Evolutionary conservation across 2,329 filamentous ascomycete species (phyloP).

Genomic region (Paecilomyces sp.): DNA sequence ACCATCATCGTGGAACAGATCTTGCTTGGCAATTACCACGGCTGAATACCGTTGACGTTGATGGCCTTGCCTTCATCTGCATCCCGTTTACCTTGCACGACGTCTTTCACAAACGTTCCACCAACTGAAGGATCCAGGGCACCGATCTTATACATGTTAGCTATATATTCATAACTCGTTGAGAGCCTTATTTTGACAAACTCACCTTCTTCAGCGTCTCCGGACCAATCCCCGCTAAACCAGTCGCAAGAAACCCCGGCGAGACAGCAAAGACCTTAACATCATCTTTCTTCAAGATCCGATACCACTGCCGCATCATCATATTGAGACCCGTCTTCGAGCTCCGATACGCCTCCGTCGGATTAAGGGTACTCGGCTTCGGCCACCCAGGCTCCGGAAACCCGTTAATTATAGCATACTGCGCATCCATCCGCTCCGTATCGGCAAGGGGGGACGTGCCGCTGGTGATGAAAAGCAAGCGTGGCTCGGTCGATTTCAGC

Average conservation of each 20-base stretch:
- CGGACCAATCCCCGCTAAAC: conserved; percentile 29
- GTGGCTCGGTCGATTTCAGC: conserved; percentile 37
- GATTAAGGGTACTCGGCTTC: conserved; percentile 17
- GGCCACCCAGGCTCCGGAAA: conserved; percentile 34
- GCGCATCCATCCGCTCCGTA: conserved; percentile 5
- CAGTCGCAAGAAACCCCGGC: conserved; percentile 45
- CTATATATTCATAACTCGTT: too few species aligned
- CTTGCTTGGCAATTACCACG: not conserved
- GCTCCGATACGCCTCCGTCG: conserved; percentile 29
- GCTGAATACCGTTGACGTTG: conserved; percentile 5
- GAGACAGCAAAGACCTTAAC: conserved; percentile 45
- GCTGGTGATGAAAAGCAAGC: conserved; percentile 43
- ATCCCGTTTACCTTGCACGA: conserved; percentile 37
- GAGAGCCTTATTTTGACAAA: too few species aligned
- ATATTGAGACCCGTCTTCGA: conserved; percentile 43
- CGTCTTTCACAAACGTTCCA: conserved; percentile 31
- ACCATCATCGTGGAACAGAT: too few species aligned
- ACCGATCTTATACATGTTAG: conserved; percentile 1
- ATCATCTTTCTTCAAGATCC: conserved; percentile 40
- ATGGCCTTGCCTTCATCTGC: conserved; percentile 34
- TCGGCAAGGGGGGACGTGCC: conserved; percentile 31
- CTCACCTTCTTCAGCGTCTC: conserved; percentile 11
- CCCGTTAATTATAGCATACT: not conserved
- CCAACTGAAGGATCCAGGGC: conserved; percentile 29
- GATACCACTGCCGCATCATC: conserved; percentile 41